Base-by-base conservation (phyloP, 108 stramenopile species). In the Chaetoceros tenuissimus region DNA sequence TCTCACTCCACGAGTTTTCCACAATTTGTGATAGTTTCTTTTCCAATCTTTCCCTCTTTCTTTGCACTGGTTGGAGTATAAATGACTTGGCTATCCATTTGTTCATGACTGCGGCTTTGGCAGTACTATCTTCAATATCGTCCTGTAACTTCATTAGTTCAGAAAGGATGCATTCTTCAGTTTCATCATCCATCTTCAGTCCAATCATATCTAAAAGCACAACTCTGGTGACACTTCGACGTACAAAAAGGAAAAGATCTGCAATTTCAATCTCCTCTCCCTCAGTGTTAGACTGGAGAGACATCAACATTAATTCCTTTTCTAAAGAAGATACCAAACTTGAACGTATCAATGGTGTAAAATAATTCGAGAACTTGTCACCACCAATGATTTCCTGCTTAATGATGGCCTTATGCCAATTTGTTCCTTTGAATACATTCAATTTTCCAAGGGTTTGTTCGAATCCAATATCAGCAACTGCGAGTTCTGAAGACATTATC, bases 381-480 rank as follows among this genome's bases (percentile, higher is more conserved):
- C 45, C 55, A 17, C 49, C 65, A 28, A 43, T 28, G 21, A 26
- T 10, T 3, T 19, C 16, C 3, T 61, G 24, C 51, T 67, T 69
- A 61, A 82, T 13, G 16, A 78, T 62, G 0, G 72, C 55, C 57
- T 64, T 67, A 62, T 79, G 81, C 34, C 73, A 60, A 40, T 62
- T 60, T 10, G 77, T 71, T 20, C 81, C 81, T 31, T 31, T 48
- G 45, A 55, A 34, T 22, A 82, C 77, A 64, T 78, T 79, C 43
- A 47, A 28, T 16, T 5, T 20, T 30, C 81, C 81, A 26, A 82
- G 51, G 19, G 67, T 73, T 31, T 78, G 44, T 52, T 66, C 68
- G 54, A 82, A 82, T 43, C 81, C 81, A 30, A 79, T 57, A 48
- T 65, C 66, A 13, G 68, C 72, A 10, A 82, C 58, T 5, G 77